phyloP scores from a whole-genome alignment of 441 rosid genomes.

The Syzygium syzygioides region DNA sequence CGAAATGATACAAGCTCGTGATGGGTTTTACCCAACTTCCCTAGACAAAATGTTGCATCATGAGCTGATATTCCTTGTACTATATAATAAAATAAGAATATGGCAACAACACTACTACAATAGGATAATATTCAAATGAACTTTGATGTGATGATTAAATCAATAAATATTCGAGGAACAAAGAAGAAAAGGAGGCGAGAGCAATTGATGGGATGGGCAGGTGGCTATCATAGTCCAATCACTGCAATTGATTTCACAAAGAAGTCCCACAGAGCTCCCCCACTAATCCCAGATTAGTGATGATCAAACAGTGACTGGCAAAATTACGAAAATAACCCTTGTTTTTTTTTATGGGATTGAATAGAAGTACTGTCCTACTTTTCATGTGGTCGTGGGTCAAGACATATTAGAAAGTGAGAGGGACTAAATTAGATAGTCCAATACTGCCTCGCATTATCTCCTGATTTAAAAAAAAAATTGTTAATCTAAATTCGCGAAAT shows the following conservation, averaged over 20 bases:
- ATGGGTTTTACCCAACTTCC: neutral
- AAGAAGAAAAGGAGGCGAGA: neutral
- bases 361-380: neutral
- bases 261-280: neutral
- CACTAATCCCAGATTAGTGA: neutral
- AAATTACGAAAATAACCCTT: slow-evolving; percentile 14
- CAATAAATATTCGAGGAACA: neutral
- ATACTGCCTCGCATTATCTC: neutral
- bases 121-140: neutral
- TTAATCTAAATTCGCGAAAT: neutral
- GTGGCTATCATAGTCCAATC: neutral
- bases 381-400: slow-evolving; percentile 7
- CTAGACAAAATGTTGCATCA: neutral
- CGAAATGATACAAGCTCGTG: neutral
- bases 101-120: neutral
- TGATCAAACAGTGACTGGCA: neutral
- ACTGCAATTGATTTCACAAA: neutral
- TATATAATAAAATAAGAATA: neutral
- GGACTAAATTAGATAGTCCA: neutral
- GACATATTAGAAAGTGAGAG: neutral
- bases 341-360: neutral
- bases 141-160: neutral
- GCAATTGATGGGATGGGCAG: neutral
- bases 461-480: neutral
- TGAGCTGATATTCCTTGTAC: neutral